A percentile compares a stretch with the other conserved stretches of the same genome.
phyloP scores from a whole-genome alignment of 352 stramenopile species.

The Phytophthora tubulina region DNA sequence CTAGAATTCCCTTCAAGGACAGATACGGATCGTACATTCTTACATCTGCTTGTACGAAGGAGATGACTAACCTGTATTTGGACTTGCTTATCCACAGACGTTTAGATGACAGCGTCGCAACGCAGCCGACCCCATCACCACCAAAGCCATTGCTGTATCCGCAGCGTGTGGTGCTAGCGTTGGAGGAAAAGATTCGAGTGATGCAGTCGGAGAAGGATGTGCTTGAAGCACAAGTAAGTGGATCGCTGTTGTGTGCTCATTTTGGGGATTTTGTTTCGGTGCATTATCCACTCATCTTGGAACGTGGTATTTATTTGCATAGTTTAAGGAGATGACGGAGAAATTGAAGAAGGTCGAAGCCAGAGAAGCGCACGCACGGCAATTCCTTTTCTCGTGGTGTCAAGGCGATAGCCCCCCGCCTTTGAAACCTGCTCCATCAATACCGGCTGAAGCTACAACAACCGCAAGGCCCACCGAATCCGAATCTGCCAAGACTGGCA shows the following conservation, averaged over 20 bases:
- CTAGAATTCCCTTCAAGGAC: conserved; percentile 91
- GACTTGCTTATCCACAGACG: conserved; percentile 23
- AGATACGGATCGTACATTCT: conserved; percentile 89
- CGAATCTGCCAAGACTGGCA: conserved; percentile 12
- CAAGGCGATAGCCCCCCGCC: conserved; percentile 18
- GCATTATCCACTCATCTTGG: conserved; percentile 11
- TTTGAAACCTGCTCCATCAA: not conserved
- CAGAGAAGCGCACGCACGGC: conserved; percentile 51
- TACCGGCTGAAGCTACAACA: not conserved
- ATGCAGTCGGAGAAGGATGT: conserved; percentile 50
- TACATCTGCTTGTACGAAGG: not conserved
- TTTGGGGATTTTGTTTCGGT: not conserved
- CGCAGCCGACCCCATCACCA: conserved; percentile 39
- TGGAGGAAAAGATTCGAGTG: conserved; percentile 53
- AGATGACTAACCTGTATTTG: conserved; percentile 6
- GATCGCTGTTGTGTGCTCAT: not conserved
- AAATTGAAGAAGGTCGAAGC: conserved; percentile 48
- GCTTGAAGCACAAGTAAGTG: conserved; percentile 49
- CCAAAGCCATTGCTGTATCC: conserved; percentile 46
- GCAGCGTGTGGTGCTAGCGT: conserved; percentile 50
- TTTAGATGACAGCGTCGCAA: conserved; percentile 42
- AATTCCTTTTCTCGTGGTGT: conserved; percentile 60
- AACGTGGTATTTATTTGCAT: conserved; percentile 15
- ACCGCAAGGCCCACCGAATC: not conserved
- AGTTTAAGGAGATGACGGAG: conserved; percentile 47